These are phyloP conservation scores for Auricularia cornea DNA, from an alignment of 768 basidiomycete species.

Conservation along the genomic window DNA sequence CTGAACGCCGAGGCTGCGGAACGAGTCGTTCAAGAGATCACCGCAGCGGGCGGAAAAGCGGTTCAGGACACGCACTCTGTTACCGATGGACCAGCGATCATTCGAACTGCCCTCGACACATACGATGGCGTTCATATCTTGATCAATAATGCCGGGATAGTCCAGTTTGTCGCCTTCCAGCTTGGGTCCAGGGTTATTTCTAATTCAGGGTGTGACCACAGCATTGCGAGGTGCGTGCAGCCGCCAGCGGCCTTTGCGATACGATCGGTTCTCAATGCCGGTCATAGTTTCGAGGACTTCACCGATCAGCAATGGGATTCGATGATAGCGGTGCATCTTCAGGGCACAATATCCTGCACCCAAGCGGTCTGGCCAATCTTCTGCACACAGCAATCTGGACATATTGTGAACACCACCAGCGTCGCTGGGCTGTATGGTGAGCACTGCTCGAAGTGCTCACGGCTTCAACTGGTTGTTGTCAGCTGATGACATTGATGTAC, in stretches of 20 bases:
- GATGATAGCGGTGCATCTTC: constrained; percentile 81
- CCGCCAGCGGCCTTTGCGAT: too few species aligned
- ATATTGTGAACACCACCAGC: constrained; percentile 86
- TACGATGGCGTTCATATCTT: constrained; percentile 80
- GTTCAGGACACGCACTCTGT: too few species aligned
- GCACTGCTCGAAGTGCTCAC: too few species aligned
- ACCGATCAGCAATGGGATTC: constrained; percentile 90
- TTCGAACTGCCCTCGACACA: constrained; percentile 77
- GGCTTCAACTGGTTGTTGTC: too few species aligned
- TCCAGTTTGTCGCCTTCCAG: constrained; percentile 62
- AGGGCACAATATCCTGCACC: constrained; percentile 85
- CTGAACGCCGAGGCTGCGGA: constrained; percentile 82
- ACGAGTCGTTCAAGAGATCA: constrained; percentile 86
- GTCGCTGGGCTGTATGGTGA: constrained; percentile 93
- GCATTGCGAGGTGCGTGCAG: neutral
- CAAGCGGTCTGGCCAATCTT: constrained; percentile 96
- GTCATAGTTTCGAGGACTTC: constrained; percentile 98
- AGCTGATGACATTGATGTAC: too few species aligned
- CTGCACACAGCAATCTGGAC: constrained; percentile 89
- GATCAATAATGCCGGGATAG: constrained; percentile 92
- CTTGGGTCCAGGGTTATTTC: too few species aligned
- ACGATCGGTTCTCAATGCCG: neutral
- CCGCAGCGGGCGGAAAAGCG: constrained; percentile 19
- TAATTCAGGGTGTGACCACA: too few species aligned
- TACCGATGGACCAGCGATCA: too few species aligned